Base-by-base conservation (phyloP, 2,329 filamentous ascomycete genomes). In the Botrytis medusae region DNA sequence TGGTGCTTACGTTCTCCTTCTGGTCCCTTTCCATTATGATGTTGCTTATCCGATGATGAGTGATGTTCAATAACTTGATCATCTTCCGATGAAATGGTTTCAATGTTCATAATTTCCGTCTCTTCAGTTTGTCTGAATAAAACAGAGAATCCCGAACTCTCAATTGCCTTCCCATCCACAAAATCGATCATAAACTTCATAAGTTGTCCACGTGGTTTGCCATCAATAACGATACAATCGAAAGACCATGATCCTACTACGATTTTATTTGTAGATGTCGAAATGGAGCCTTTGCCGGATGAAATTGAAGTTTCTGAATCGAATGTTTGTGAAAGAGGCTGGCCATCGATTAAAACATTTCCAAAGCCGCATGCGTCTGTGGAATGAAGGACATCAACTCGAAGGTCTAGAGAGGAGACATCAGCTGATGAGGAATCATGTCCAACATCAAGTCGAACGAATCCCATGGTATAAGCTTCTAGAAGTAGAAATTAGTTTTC, bases 181-280 rank as follows among this genome's bases (percentile, higher is more conserved):
- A 81, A 82, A 54, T 83, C 77, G 61, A 87, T 79, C 51, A 82
- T 80, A 61, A 88, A 83, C 73, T 80, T 83, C 77, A 88, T 78
- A 22, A 84, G 77, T 77, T 87, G 85, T 67, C 83, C 83, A 67
- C 84, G 79, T 20, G 82, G 81, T 57, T 81, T 78, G 37, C 82
- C 81, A 72, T 82, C 82, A 69, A 82, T 80, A 71, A 82, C 79
- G 57, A 85, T 79, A 74, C 87, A 88, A 73, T 83, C 82, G 73
- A 87, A 84, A 25, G 81, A 78, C 87, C 87, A 88, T 68, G 82
- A 81, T 73, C 84, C 85, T 34, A 81, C 78, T 70, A 87, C 80
- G 68, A 81, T 76, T 72, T 79, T 80, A 72, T 82, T 83, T 42
- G 82, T 77, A 44, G 83, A 80, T 60, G 83, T 80, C 22, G 80